A percentile compares a stretch with the other conserved stretches of the same genome.
Conservation (phyloP, 2,329 filamentous ascomycete species). For the Cladosporium oxysporum region DNA sequence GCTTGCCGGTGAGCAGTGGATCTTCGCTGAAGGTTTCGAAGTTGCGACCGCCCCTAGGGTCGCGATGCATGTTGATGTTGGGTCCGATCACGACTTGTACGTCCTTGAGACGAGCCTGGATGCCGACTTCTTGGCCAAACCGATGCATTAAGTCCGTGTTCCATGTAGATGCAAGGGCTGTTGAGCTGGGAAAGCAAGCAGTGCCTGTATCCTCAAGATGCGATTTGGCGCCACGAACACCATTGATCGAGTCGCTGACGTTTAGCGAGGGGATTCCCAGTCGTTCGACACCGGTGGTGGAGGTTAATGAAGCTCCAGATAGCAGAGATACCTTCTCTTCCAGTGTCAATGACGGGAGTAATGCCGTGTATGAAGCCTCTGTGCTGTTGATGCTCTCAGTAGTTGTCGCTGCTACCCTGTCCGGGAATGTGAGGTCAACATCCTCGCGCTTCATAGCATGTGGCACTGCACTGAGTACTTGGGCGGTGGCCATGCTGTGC, state of each 20-base stretch:
- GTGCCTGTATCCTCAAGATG: slow-evolving; percentile 63
- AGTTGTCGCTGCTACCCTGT: neutral
- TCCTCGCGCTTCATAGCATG: neutral
- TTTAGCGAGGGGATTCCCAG: slow-evolving; percentile 65
- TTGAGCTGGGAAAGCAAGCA: slow-evolving; percentile 69
- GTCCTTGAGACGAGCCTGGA: slow-evolving; percentile 32
- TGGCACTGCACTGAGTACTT: neutral
- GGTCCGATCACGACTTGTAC: slow-evolving; percentile 32
- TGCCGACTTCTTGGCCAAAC: slow-evolving; percentile 31
- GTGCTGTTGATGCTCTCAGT: neutral
- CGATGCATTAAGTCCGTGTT: slow-evolving; percentile 26
- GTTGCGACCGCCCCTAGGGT: slow-evolving; percentile 65
- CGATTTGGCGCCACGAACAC: slow-evolving; percentile 67
- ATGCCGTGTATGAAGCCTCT: neutral
- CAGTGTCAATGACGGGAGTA: slow-evolving; percentile 32
- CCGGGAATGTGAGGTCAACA: neutral
- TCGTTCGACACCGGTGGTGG: slow-evolving; percentile 29
- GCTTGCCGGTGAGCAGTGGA: slow-evolving; percentile 72
- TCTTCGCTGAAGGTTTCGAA: slow-evolving; percentile 89
- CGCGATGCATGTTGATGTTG: slow-evolving; percentile 31
- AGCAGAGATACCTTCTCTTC: slow-evolving; percentile 35
- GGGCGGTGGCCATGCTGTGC: neutral
- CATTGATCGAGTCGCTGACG: slow-evolving; percentile 69
- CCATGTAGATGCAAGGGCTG: slow-evolving; percentile 34
- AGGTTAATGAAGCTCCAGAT: slow-evolving; percentile 45